Percentiles rank a stretch among this genome's conserved stretches.
Conservation (phyloP, 2,329 filamentous ascomycete genomes). For the Cladosporium sp. region DNA sequence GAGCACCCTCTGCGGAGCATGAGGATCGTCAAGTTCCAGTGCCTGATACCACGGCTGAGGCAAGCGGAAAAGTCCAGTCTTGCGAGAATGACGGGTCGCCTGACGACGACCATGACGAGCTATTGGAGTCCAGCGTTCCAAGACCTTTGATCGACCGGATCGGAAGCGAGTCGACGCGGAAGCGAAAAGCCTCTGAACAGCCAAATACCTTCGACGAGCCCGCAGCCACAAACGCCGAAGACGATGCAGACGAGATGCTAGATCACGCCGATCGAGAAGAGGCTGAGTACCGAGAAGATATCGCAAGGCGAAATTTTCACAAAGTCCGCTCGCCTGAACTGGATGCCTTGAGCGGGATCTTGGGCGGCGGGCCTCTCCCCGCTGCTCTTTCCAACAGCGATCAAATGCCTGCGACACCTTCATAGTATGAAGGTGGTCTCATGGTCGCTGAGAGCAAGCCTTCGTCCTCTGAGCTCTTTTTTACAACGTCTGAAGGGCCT, state of each 20-base stretch:
- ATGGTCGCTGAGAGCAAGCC: no score
- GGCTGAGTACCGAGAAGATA: neutral
- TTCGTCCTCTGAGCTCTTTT: no score
- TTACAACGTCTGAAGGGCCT: no score
- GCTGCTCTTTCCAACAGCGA: no score
- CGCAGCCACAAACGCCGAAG: neutral
- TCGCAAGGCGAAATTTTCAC: neutral
- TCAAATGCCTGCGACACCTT: no score
- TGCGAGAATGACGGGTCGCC: no score
- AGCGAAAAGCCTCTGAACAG: no score
- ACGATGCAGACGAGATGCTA: conserved; percentile 17
- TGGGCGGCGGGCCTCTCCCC: no score
- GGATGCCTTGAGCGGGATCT: neutral
- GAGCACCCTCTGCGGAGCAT: neutral
- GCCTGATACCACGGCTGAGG: no score
- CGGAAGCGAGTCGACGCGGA: neutral
- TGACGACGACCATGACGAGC: neutral
- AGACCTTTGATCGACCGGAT: neutral
- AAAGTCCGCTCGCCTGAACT: neutral
- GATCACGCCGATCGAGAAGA: conserved; percentile 5
- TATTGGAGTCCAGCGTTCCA: neutral
- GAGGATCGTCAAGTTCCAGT: no score
- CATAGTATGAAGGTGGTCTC: no score
- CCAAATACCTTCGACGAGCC: neutral
- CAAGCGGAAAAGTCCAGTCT: no score